A percentile compares a stretch with the other conserved stretches of the same genome.
phyloP scores from a whole-genome alignment of 805 yeast species.

The Teunomyces kruisii region DNA sequence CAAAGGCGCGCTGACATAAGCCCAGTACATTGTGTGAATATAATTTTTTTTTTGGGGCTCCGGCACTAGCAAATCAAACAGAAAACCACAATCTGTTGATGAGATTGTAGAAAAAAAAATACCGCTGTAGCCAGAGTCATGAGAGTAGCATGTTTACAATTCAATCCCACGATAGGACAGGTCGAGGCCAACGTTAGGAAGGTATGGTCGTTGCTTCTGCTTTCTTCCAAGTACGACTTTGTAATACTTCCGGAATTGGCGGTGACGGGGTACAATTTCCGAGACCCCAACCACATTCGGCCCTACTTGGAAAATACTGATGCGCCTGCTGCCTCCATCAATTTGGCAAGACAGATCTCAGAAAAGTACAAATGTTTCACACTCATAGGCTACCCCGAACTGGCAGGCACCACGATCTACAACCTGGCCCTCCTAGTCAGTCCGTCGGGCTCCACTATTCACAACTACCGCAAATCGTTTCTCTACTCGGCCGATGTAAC shows the following conservation, averaged over 20 bases:
- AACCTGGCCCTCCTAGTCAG: constrained; percentile 71
- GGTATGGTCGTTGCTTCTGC: constrained; percentile 32
- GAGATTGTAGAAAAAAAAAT: too few species aligned
- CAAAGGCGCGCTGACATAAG: too few species aligned
- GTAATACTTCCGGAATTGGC: constrained; percentile 82
- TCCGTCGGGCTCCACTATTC: constrained; percentile 56
- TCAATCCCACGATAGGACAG: constrained; percentile 64
- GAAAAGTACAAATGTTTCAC: constrained; percentile 57
- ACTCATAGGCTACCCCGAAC: constrained; percentile 82
- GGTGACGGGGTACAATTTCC: constrained; percentile 79
- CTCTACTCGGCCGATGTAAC: constrained; percentile 74
- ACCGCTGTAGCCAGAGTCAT: neutral
- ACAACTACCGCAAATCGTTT: constrained; percentile 74
- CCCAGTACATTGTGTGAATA: too few species aligned
- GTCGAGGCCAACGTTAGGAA: constrained; percentile 52
- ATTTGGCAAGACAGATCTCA: constrained; percentile 60
- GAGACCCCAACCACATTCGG: constrained; percentile 41
- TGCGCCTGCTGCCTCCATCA: constrained; percentile 43
- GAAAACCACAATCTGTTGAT: too few species aligned
- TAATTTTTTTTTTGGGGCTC: too few species aligned
- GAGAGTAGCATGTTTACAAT: constrained; percentile 63
- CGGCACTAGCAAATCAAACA: too few species aligned
- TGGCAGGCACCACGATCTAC: constrained; percentile 39
- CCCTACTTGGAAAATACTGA: constrained; percentile 57
- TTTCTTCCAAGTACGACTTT: constrained; percentile 48